A percentile compares a stretch with the other conserved stretches of the same genome.
Evolutionary conservation across 1,284 basidiomycete species (phyloP).

Genomic region (Vanrija pseudolonga): DNA sequence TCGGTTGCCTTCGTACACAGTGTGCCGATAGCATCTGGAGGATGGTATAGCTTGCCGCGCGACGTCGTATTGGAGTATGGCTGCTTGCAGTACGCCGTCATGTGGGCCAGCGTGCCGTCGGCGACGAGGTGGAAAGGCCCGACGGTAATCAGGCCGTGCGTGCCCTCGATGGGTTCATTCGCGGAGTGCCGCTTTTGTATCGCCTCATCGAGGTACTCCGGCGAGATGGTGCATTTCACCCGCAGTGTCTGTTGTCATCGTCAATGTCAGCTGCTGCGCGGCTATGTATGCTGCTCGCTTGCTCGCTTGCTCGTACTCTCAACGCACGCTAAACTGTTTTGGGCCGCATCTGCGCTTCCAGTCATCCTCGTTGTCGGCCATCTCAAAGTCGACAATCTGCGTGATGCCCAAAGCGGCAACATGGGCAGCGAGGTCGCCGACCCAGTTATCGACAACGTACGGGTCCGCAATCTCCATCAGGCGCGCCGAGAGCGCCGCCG

Average conservation of each 20-base stretch:
- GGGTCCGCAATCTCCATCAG: conserved; percentile 22
- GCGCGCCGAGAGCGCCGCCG: conserved; percentile 26
- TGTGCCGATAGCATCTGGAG: conserved; percentile 16
- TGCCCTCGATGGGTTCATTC: conserved; percentile 28
- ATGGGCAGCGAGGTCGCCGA: conserved; percentile 19
- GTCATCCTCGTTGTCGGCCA: conserved; percentile 26
- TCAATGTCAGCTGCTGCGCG: no score
- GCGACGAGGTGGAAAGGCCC: conserved; percentile 40
- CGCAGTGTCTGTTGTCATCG: conserved; percentile 24
- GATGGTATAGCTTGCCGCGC: conserved; percentile 22
- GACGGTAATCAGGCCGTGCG: conserved; percentile 26
- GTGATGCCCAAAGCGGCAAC: conserved; percentile 40
- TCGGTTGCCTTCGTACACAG: conserved; percentile 22
- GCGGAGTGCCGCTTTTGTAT: conserved; percentile 24
- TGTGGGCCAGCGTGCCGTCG: conserved; percentile 16
- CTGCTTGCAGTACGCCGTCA: conserved; percentile 39
- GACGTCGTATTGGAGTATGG: conserved; percentile 28
- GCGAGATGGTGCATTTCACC: conserved; percentile 30
- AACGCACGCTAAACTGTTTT: no score
- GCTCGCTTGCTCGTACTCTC: no score
- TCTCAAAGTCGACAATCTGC: conserved; percentile 39
- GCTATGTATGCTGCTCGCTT: no score
- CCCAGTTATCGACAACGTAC: conserved; percentile 23
- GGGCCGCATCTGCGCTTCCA: conserved; percentile 23
- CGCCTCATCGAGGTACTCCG: conserved; percentile 27